Percentiles rank a stretch among this genome's conserved stretches.
Conservation (phyloP, 2,329 filamentous ascomycete genomes). For the Stemphylium beticola region DNA sequence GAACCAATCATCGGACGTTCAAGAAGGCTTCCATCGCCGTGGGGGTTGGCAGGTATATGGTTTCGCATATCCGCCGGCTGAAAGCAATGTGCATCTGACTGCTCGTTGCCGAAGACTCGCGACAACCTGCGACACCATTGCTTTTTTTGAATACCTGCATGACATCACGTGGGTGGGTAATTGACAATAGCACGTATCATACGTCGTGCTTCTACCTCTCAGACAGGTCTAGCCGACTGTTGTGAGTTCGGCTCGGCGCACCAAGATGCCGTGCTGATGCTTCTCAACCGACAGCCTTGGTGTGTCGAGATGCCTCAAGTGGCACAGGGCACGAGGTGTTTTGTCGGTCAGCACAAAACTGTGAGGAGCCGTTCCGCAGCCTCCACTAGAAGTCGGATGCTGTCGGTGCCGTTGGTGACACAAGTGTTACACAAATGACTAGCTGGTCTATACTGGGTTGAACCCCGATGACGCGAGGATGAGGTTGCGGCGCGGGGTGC, state of each 20-base stretch:
- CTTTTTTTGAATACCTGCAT: not conserved
- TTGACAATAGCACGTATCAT: not conserved
- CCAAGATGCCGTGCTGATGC: not conserved
- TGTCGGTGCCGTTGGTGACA: constrained; percentile 2
- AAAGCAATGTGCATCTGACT: not conserved
- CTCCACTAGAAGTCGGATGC: not conserved
- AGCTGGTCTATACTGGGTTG: not conserved
- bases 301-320: not conserved
- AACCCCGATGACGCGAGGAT: no score
- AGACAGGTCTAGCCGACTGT: not conserved
- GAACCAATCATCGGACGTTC: not conserved
- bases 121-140: no score
- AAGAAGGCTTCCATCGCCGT: not conserved
- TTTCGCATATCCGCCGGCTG: not conserved
- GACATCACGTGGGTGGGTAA: not conserved
- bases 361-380: not conserved
- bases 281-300: not conserved
- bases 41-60: not conserved
- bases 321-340: not conserved
- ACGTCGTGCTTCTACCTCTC: not conserved
- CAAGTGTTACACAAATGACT: not conserved
- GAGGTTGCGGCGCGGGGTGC: not conserved
- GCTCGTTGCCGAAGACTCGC: no score
- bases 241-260: not conserved
- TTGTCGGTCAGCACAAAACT: not conserved